phyloP scores from a whole-genome alignment of 495 filamentous ascomycete genomes.

The Polyplosphaeria fusca region DNA sequence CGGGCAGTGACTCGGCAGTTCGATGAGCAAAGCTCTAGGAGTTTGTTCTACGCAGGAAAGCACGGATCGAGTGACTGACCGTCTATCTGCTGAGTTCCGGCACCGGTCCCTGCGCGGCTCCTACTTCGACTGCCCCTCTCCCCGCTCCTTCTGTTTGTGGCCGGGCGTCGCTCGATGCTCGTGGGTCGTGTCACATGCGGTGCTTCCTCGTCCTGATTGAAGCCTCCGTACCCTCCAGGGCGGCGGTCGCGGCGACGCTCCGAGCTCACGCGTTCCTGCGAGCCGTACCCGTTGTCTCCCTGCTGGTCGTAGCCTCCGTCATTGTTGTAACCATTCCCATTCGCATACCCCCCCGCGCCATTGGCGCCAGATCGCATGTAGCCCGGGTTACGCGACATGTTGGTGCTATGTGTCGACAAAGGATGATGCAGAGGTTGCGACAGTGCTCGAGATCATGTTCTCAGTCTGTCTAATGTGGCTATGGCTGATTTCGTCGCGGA shows the following conservation, averaged over 20 bases:
- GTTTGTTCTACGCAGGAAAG: not conserved
- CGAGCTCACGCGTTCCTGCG: conserved; percentile 1
- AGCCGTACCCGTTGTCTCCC: conserved; percentile 14
- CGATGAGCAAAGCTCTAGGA: not conserved
- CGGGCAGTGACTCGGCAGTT: no score
- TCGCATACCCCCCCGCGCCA: conserved; percentile 28
- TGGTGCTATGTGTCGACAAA: no score
- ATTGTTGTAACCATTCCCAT: conserved; percentile 12
- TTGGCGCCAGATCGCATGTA: conserved; percentile 13
- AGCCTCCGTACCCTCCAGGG: conserved; percentile 46
- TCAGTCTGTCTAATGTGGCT: no score
- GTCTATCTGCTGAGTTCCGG: conserved; percentile 44
- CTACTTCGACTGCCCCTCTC: conserved; percentile 32
- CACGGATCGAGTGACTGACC: conserved; percentile 25
- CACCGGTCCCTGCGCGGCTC: conserved; percentile 30
- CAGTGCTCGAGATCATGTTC: no score
- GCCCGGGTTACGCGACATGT: conserved; percentile 31
- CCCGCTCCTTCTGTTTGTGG: conserved; percentile 36
- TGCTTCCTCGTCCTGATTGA: conserved; percentile 26
- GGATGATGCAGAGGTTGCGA: no score
- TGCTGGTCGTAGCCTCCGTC: not conserved
- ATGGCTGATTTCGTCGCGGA: no score
- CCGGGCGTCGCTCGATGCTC: conserved; percentile 35
- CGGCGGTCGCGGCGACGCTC: conserved; percentile 36
- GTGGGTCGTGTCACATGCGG: conserved; percentile 31